Base-by-base conservation (phyloP, 352 stramenopile genomes). In the Bremia lactucae region DNA sequence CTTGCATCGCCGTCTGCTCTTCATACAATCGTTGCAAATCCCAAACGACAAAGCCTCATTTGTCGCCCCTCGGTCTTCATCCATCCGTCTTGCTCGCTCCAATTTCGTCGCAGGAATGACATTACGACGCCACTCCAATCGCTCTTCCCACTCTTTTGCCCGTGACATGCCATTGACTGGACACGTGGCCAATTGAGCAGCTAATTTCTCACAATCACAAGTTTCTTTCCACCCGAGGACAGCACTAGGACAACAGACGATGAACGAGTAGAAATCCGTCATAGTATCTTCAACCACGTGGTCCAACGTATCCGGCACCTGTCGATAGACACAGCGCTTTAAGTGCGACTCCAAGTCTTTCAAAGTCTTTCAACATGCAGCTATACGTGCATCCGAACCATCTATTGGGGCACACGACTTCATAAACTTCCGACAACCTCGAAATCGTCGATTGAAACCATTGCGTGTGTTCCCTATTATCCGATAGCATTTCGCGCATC, bases 391-490 rank as follows among this genome's bases (percentile, higher is more conserved):
- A 91, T n/a, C 79, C 79, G 42, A 88, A 86, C 79, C 79, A 91
- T 41, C 69, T 85, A 40, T 91, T 86, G 1, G 79, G 79, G 39
- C 79, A 91, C 39, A 91, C 73, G 7, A 91, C 76, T 46, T 91
- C 75, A 54, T 91, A 91, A 46, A 88, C 75, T 19, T 80, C 62
- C 0, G 76, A 68, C 19, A 87, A 74, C 31, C 72, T 68, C 20
- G 75, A 84, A 37, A 91, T 91, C 21, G 76, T 91, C 7, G 60
- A 73, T 54, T 91, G 79, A 46, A 91, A 91, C 79, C 79, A 91
- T 60, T 86, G 75, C 11, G 79, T 91, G 58, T 91, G 87, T 54
- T 87, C 85, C 74, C 87, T 91, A 48, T 85, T 86, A 49, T 88
- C 79, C 35, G 88, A 46, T 44, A 91, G 88, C 68, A 87, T 75